Evolutionary conservation across 768 basidiomycete species (phyloP).

Genomic region (Chlorophyllum brunneum): DNA sequence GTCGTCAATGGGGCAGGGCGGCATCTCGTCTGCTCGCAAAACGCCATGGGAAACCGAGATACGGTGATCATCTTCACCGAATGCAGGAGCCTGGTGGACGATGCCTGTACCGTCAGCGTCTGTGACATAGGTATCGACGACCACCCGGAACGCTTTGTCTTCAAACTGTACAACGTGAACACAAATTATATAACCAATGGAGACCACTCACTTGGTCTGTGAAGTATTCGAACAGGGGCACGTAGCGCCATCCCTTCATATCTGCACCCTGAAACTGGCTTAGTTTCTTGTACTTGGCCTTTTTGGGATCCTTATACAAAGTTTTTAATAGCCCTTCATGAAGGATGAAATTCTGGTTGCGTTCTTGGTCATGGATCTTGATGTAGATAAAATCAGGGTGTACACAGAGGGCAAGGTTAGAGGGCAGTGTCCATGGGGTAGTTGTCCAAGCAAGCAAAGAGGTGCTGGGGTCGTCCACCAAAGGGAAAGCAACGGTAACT

Average conservation of each 20-base stretch:
- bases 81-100: constrained; percentile 97
- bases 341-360: constrained; percentile 85
- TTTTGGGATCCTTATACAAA: constrained; percentile 95
- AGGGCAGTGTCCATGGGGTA: constrained; percentile 97
- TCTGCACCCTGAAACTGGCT: constrained; percentile 86
- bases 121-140: constrained; percentile 91
- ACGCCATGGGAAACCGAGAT: constrained; percentile 83
- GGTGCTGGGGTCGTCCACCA: constrained; percentile 90
- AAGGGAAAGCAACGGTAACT: constrained; percentile 91
- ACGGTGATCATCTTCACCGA: constrained; percentile 98
- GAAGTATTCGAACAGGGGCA: constrained; percentile 95
- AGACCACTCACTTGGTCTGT: constrained; percentile 68
- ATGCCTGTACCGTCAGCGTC: constrained; percentile 94
- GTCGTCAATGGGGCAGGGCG: constrained; percentile 95
- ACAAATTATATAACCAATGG: neutral
- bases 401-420: constrained; percentile 92
- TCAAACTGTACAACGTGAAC: constrained; percentile 58
- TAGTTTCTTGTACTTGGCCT: constrained; percentile 92
- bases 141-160: constrained; percentile 85
- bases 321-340: constrained; percentile 83
- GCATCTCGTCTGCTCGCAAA: constrained; percentile 84
- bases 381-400: constrained; percentile 95
- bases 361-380: constrained; percentile 92
- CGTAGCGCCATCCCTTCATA: constrained; percentile 95
- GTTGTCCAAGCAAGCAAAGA: constrained; percentile 97